Percentiles rank a stretch among this genome's conserved stretches.
Evolutionary conservation across 352 stramenopile species (phyloP).

Genomic region (Phytophthora niederhauseri): DNA sequence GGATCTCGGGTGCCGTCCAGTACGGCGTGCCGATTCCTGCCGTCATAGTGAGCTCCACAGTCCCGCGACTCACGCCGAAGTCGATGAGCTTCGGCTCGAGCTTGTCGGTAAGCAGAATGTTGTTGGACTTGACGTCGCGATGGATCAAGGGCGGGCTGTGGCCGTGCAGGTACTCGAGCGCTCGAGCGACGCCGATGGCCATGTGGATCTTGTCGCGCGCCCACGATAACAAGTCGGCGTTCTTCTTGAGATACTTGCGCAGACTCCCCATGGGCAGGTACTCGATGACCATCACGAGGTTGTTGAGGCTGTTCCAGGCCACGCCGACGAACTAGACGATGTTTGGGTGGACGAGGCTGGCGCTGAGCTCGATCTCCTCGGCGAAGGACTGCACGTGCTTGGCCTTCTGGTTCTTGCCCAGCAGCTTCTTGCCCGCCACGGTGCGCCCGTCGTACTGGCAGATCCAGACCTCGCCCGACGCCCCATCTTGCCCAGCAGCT

Average conservation of each 20-base stretch:
- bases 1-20: slow-evolving; percentile 81
- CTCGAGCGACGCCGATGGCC: slow-evolving; percentile 40
- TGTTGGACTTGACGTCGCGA: slow-evolving; percentile 37
- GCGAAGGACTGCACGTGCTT: slow-evolving; percentile 40
- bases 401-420: slow-evolving; percentile 25
- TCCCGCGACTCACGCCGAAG: slow-evolving; percentile 66
- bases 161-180: slow-evolving; percentile 37
- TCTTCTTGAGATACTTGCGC: slow-evolving; percentile 19
- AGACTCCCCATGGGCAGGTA: slow-evolving; percentile 24
- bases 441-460: slow-evolving; percentile 46
- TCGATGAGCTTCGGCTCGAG: slow-evolving; percentile 78
- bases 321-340: slow-evolving; percentile 53
- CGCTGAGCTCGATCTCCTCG: slow-evolving; percentile 56
- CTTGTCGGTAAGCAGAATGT: slow-evolving; percentile 69
- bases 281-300: slow-evolving; percentile 42
- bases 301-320: slow-evolving; percentile 44
- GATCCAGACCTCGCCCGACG: slow-evolving; percentile 49
- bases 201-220: slow-evolving; percentile 42
- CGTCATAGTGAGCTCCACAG: slow-evolving; percentile 36
- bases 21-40: slow-evolving; percentile 79
- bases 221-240: slow-evolving; percentile 34
- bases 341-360: slow-evolving; percentile 51
- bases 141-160: slow-evolving; percentile 32
- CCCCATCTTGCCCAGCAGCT: slow-evolving; percentile 32
- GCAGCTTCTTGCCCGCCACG: slow-evolving; percentile 49